Conservation (phyloP, 1,284 basidiomycete genomes). For the Somion occarium region DNA sequence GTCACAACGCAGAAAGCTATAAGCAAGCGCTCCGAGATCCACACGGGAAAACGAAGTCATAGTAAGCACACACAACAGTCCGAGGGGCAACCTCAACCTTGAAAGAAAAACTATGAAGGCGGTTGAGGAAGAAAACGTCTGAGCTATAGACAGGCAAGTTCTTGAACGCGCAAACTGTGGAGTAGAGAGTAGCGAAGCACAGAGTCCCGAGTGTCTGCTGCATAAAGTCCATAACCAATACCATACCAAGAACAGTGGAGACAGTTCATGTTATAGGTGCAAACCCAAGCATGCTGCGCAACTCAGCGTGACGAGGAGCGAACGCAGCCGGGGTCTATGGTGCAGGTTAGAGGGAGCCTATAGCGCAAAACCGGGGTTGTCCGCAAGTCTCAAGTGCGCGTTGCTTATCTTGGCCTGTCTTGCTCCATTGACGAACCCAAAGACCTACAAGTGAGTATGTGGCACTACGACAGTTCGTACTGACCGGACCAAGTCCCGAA, state of each 20-base stretch:
- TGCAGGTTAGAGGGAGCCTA: slow-evolving; percentile 34
- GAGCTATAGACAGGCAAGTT: slow-evolving; percentile 47
- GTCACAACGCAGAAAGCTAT: slow-evolving; percentile 21
- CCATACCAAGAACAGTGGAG: slow-evolving; percentile 39
- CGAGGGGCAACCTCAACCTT: slow-evolving; percentile 31
- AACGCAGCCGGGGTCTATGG: slow-evolving; percentile 28
- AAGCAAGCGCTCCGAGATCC: slow-evolving; percentile 55
- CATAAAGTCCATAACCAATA: slow-evolving; percentile 41
- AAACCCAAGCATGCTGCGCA: slow-evolving; percentile 18
- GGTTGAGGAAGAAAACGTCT: slow-evolving; percentile 38
- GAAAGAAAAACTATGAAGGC: slow-evolving; percentile 15
- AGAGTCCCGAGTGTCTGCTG: slow-evolving; percentile 27
- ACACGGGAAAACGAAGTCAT: slow-evolving; percentile 28
- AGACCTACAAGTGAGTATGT: slow-evolving; percentile 32
- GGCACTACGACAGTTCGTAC: slow-evolving; percentile 2
- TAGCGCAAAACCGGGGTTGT: slow-evolving; percentile 31
- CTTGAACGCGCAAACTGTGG: slow-evolving; percentile 38
- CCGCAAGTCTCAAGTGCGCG: slow-evolving; percentile 39
- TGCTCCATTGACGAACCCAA: slow-evolving; percentile 46
- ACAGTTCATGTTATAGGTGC: slow-evolving; percentile 35
- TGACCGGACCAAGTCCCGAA: slow-evolving; percentile 1
- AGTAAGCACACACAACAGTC: slow-evolving; percentile 29
- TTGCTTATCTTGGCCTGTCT: slow-evolving; percentile 43
- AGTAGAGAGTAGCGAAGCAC: slow-evolving; percentile 30
- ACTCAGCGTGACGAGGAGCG: slow-evolving; percentile 14